Base-by-base conservation (phyloP, 306 rosid genomes). In the Vicia faba region DNA sequence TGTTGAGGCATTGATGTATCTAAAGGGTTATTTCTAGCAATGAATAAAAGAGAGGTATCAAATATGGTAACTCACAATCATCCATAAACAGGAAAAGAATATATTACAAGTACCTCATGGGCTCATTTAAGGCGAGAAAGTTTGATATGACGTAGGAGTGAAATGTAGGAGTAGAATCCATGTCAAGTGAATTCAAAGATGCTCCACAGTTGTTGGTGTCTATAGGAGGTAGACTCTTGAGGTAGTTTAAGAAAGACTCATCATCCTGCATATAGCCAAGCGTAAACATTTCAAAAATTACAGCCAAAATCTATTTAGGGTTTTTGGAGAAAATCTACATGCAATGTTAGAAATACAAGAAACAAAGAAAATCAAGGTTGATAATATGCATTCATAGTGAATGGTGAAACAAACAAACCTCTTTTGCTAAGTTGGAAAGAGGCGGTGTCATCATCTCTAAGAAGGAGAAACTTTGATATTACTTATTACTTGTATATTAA, bases 1-100 rank as follows among this genome's bases (percentile, higher is more conserved):
- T 49, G 64, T 51, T 85, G 84, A 1, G 83, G 77, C 61, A 82
- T 84, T 39, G 96, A 82, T 20, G 66, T 69, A 56, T 83, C 89
- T 61, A 82, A 49, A 80, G 63, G 15, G 1, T 54, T 54, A 12
- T 54, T 48, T 20, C 54, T 48, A 46, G 12, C 23, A 8, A 48
- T 7, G 25, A 48, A 48, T 15, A 16, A 48, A 3, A 8, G 25
- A 5, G 19, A 15, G 23, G 9, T 48, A 8, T 15, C 25, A 48
- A 48, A 15, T 46, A 46, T 46, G 3, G 11, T 48, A 48, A 48
- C 19, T 15, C 25, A 48, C 4, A 48, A 16, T 7, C 54, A 46
- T 46, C 9, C 3, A 25, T 1, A 25, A 25, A 25, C 28, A 25
- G 28, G 3, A 25, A 46, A 46, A 19, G 1, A 15, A 15, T 3